These are phyloP conservation scores for Saccharomycopsis fermentans DNA, from an alignment of 805 yeast species.

Conservation along the genomic window DNA sequence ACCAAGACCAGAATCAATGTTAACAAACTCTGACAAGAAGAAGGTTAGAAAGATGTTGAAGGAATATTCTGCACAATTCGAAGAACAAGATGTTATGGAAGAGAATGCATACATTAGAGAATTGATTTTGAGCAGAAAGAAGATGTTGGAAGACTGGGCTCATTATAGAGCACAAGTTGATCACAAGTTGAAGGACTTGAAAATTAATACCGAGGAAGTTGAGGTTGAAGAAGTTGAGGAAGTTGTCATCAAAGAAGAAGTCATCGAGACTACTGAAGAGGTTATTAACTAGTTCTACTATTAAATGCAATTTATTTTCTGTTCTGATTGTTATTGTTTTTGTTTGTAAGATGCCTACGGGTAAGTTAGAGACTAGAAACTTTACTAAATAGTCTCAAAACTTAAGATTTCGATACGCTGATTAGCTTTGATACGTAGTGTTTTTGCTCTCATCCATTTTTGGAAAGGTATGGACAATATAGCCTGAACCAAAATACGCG, in stretches of 20 bases:
- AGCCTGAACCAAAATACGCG: too few species aligned
- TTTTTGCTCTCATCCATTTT: too few species aligned
- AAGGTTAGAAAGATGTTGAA: slow-evolving; percentile 82
- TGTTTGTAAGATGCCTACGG: too few species aligned
- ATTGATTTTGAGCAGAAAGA: slow-evolving; percentile 74
- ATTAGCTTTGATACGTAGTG: too few species aligned
- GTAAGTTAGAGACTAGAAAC: too few species aligned
- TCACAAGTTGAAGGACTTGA: slow-evolving; percentile 37
- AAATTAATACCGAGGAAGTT: slow-evolving; percentile 32
- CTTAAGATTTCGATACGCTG: too few species aligned
- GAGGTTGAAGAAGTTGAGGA: slow-evolving; percentile 41
- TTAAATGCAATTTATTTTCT: not conserved
- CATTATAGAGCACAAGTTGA: slow-evolving; percentile 55
- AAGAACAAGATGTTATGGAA: slow-evolving; percentile 92
- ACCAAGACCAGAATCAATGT: slow-evolving; percentile 81
- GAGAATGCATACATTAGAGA: slow-evolving; percentile 88
- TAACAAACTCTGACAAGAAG: slow-evolving; percentile 73
- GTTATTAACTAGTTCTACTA: slow-evolving; percentile 33
- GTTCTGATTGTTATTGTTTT: not conserved
- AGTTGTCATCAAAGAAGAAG: slow-evolving; percentile 61
- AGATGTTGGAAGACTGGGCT: slow-evolving; percentile 76
- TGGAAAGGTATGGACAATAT: too few species aligned
- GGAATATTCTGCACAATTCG: slow-evolving; percentile 87
- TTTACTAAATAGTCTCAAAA: too few species aligned
- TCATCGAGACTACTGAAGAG: slow-evolving; percentile 64